Evolutionary conservation across 169 alveolate species (phyloP).

Genomic region (Plasmodium blacklocki): DNA sequence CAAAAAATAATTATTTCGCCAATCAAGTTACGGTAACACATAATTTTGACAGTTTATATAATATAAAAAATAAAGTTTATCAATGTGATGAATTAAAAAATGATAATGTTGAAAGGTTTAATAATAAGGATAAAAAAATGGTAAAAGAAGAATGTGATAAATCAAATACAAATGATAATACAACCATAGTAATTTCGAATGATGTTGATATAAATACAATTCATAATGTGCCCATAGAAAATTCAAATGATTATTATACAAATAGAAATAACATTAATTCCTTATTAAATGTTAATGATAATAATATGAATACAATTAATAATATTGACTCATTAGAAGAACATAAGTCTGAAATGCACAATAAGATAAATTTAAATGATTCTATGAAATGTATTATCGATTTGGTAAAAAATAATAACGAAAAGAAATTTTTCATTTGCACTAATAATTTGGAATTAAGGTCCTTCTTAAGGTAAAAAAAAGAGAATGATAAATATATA

Average conservation of each 20-base stretch:
- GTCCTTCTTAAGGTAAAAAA: constrained; percentile 32
- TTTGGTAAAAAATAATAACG: constrained; percentile 70
- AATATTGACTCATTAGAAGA: not conserved
- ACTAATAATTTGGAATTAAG: constrained; percentile 47
- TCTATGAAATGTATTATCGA: constrained; percentile 73
- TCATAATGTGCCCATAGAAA: not conserved
- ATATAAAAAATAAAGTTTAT: constrained; percentile 11
- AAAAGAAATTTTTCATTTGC: constrained; percentile 65
- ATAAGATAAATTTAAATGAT: constrained; percentile 13
- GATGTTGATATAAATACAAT: not conserved
- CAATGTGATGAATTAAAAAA: not conserved
- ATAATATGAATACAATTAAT: not conserved
- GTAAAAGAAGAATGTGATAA: not conserved
- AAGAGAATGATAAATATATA: not conserved
- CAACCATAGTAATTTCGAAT: not conserved
- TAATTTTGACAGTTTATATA: constrained; percentile 53
- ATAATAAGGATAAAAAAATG: not conserved
- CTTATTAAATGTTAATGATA: not conserved
- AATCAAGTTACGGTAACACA: constrained; percentile 38
- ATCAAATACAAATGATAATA: not conserved
- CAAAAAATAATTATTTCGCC: constrained; percentile 32
- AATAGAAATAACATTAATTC: not conserved
- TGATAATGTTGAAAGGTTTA: not conserved
- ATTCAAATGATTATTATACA: not conserved
- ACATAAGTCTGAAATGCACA: too few relatives aligned